phyloP scores from a whole-genome alignment of 2,329 filamentous ascomycete genomes.

The Elsinoe perseae region DNA sequence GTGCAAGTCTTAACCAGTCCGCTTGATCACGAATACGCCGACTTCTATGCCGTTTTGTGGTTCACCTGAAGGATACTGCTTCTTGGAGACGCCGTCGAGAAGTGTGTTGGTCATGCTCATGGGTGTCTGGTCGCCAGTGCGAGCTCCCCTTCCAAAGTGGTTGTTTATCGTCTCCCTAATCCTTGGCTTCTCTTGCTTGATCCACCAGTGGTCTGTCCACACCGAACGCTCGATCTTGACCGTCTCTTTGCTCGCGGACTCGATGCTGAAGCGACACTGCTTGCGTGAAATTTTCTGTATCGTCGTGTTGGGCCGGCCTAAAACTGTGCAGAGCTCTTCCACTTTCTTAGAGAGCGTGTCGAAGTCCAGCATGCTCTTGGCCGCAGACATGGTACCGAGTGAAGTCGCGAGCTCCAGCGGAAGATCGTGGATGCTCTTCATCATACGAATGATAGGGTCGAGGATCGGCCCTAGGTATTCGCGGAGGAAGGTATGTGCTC shows the following conservation, averaged over 20 bases:
- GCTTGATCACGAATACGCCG: constrained; percentile 40
- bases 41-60: constrained; percentile 42
- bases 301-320: constrained; percentile 24
- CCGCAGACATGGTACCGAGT: constrained; percentile 48
- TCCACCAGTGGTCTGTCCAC: constrained; percentile 56
- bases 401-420: constrained; percentile 49
- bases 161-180: constrained; percentile 45
- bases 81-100: constrained; percentile 49
- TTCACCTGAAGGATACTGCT: constrained; percentile 40
- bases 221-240: constrained; percentile 45
- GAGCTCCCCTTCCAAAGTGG: constrained; percentile 38
- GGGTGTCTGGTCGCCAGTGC: constrained; percentile 34
- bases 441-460: constrained; percentile 52
- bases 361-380: constrained; percentile 49
- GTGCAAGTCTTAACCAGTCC: constrained; percentile 20
- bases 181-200: constrained; percentile 55
- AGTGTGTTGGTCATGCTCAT: constrained; percentile 53
- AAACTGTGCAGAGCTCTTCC: constrained; percentile 22
- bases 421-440: constrained; percentile 52
- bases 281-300: constrained; percentile 27
- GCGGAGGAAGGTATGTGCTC: constrained; percentile 51
- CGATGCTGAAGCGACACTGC: constrained; percentile 33
- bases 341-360: constrained; percentile 37
- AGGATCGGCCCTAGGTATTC: constrained; percentile 54
- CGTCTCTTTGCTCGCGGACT: constrained; percentile 45